These are phyloP conservation scores for Alternaria arbusti DNA, from an alignment of 2,329 filamentous ascomycete genomes.

Conservation along the genomic window DNA sequence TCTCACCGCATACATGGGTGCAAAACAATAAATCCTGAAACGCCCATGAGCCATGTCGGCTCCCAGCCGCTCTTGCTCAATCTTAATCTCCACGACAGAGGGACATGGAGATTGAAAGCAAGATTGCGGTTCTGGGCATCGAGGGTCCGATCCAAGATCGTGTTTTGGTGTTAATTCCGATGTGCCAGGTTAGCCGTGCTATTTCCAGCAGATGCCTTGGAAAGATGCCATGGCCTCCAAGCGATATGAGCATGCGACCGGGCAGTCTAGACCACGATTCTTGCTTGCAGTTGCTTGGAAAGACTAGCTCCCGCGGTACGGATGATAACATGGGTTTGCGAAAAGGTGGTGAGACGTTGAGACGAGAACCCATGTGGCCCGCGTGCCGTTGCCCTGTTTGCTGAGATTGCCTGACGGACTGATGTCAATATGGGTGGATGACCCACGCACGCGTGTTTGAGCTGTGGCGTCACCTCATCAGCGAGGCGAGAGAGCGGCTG, in stretches of 20 bases:
- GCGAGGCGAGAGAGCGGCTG: neutral
- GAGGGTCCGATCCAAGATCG: neutral
- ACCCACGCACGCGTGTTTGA: neutral
- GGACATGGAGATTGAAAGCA: neutral
- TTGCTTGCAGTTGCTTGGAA: neutral
- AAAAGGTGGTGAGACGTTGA: slow-evolving; percentile 6
- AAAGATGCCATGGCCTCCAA: neutral
- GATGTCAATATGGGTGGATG: neutral
- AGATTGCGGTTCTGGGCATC: neutral
- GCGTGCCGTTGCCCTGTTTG: slow-evolving; percentile 6
- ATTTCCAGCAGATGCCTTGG: neutral
- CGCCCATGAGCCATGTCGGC: neutral
- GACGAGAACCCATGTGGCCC: neutral
- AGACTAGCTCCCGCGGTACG: neutral
- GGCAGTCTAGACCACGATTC: neutral
- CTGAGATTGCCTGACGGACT: neutral
- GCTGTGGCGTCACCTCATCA: slow-evolving; percentile 11
- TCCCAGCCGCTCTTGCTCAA: neutral
- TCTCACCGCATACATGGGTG: neutral
- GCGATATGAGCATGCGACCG: neutral
- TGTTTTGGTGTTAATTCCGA: neutral
- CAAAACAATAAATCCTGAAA: neutral
- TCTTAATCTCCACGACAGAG: neutral
- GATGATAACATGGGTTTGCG: slow-evolving; percentile 1
- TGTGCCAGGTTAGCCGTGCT: neutral